Evolutionary conservation across 257 asterid genomes (phyloP).

Genomic region (Apocynum venetum): DNA sequence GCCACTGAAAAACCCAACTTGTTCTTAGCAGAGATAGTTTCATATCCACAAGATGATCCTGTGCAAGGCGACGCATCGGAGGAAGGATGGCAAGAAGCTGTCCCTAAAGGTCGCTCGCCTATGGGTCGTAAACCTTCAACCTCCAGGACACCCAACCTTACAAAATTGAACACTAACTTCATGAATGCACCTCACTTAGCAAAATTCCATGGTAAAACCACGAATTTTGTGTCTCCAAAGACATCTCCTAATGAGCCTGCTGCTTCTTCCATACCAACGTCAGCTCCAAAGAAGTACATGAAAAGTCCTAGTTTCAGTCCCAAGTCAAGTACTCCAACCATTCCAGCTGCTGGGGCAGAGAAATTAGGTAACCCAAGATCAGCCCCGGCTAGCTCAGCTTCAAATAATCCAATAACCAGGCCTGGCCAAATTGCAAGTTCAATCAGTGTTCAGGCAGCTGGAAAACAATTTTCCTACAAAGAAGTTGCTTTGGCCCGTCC

Average conservation of each 20-base stretch:
- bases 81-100: slow-evolving; percentile 96
- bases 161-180: slow-evolving; percentile 70
- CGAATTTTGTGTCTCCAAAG: slow-evolving; percentile 54
- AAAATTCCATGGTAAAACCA: slow-evolving; percentile 44
- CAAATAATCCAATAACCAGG: slow-evolving; percentile 42
- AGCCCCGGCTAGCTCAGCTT: slow-evolving; percentile 57
- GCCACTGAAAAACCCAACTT: slow-evolving; percentile 29
- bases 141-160: slow-evolving; percentile 69
- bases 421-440: slow-evolving; percentile 45
- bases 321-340: slow-evolving; percentile 37
- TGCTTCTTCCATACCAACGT: slow-evolving; percentile 35
- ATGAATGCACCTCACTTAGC: slow-evolving; percentile 45
- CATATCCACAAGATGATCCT: slow-evolving; percentile 39
- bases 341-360: slow-evolving; percentile 35
- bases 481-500: slow-evolving; percentile 93
- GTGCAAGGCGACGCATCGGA: slow-evolving; percentile 50
- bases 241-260: slow-evolving; percentile 39
- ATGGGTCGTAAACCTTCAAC: slow-evolving; percentile 53
- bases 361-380: slow-evolving; percentile 43
- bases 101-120: slow-evolving; percentile 66
- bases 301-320: slow-evolving; percentile 61
- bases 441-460: slow-evolving; percentile 61
- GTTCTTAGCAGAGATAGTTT: slow-evolving; percentile 18
- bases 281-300: slow-evolving; percentile 41
- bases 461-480: slow-evolving; percentile 79